phyloP scores from a whole-genome alignment of 179 eudicot genomes.

The Heliamphora pulchella region DNA sequence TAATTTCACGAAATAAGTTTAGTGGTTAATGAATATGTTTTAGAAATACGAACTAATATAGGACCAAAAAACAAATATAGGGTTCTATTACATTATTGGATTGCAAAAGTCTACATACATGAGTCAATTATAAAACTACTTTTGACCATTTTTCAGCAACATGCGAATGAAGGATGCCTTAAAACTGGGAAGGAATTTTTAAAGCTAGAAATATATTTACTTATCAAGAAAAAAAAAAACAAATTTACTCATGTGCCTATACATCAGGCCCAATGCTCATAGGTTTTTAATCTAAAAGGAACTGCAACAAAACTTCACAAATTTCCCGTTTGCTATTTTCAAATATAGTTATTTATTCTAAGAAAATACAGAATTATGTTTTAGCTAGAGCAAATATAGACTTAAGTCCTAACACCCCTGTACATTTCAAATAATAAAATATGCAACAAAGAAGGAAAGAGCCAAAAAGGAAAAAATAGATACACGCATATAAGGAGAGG shows the following conservation, averaged over 20 bases:
- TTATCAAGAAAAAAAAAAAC: no score
- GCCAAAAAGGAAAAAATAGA: conserved; percentile 6
- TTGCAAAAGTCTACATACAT: neutral
- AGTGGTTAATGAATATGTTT: no score
- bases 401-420: neutral
- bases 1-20: no score
- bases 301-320: neutral
- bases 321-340: neutral
- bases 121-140: neutral
- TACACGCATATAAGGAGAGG: neutral
- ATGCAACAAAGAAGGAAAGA: no score
- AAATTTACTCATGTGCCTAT: no score
- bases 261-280: no score
- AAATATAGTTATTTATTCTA: neutral
- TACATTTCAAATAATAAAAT: neutral
- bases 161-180: neutral
- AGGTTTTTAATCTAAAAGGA: neutral
- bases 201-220: neutral
- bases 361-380: neutral
- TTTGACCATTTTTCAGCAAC: neutral
- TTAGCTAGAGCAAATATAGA: neutral
- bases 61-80: no score
- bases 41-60: no score
- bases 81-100: no score
- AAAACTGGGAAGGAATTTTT: neutral